Conservation (phyloP, 1,139 yeast genomes). For the Geotrichum bryndzae region DNA sequence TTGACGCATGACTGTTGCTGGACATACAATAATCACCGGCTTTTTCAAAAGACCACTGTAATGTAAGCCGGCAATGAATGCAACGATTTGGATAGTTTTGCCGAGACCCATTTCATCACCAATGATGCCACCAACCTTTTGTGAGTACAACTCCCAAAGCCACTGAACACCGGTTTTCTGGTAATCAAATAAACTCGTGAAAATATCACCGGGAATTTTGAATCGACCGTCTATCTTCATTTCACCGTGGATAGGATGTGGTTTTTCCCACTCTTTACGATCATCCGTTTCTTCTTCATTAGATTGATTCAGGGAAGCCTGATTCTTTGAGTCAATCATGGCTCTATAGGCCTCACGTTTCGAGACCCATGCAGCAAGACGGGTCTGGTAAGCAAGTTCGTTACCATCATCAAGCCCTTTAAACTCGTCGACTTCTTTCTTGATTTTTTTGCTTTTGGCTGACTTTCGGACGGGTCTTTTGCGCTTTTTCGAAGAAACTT, state of each 20-base stretch:
- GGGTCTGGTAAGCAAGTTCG: slow-evolving; percentile 51
- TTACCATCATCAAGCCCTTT: slow-evolving; percentile 74
- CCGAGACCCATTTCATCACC: slow-evolving; percentile 99
- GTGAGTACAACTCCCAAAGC: slow-evolving; percentile 74
- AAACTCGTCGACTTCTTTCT: slow-evolving; percentile 29
- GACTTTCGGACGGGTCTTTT: slow-evolving; percentile 17
- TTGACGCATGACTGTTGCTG: slow-evolving; percentile 92
- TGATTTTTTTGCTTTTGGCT: slow-evolving; percentile 20
- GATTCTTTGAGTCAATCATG: slow-evolving; percentile 11
- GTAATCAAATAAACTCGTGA: slow-evolving; percentile 79
- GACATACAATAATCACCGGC: slow-evolving; percentile 85
- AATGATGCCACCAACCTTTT: slow-evolving; percentile 86
- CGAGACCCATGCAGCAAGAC: slow-evolving; percentile 56
- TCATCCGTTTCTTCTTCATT: slow-evolving; percentile 24
- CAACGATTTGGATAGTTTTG: slow-evolving; percentile 84
- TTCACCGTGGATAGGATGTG: slow-evolving; percentile 75
- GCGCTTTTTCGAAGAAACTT: slow-evolving; percentile 21
- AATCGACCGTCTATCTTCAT: slow-evolving; percentile 65
- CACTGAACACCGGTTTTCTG: slow-evolving; percentile 82
- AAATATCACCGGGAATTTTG: slow-evolving; percentile 83
- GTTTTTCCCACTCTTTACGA: slow-evolving; percentile 57
- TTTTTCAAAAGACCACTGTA: slow-evolving; percentile 68
- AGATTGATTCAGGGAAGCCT: slow-evolving; percentile 1
- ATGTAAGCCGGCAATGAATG: slow-evolving; percentile 85
- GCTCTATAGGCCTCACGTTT: slow-evolving; percentile 33